phyloP scores from a whole-genome alignment of 2,329 filamentous ascomycete species.

The Podosphaera leucotricha region DNA sequence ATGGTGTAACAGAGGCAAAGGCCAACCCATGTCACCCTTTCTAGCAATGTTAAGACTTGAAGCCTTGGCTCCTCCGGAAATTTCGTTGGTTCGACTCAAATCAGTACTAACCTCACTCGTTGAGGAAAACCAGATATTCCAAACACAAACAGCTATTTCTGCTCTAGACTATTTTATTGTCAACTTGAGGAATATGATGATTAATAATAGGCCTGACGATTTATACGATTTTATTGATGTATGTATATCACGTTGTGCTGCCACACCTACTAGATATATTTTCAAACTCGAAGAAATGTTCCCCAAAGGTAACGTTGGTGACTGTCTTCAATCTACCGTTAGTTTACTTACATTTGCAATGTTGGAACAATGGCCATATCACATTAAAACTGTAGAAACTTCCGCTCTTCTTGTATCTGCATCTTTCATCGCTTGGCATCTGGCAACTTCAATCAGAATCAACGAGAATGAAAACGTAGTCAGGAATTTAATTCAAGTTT shows the following conservation, averaged over 20 bases:
- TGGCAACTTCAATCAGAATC: conserved; percentile 28
- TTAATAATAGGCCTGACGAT: conserved; percentile 17
- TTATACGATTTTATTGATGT: conserved; percentile 62
- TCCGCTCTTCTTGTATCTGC: conserved; percentile 24
- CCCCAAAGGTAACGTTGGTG: conserved; percentile 16
- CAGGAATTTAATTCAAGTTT: conserved; percentile 20
- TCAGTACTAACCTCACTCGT: conserved; percentile 35
- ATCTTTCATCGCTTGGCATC: conserved; percentile 31
- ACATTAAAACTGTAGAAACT: conserved; percentile 26
- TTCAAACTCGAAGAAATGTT: conserved; percentile 36
- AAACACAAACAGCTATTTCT: conserved; percentile 19
- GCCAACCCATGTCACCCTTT: conserved; percentile 42
- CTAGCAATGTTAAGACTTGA: conserved; percentile 42
- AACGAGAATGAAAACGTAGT: conserved; percentile 26
- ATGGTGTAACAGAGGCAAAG: conserved; percentile 62
- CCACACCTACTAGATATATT: conserved; percentile 62
- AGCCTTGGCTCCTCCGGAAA: conserved; percentile 22
- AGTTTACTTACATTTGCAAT: conserved; percentile 48
- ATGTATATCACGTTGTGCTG: conserved; percentile 51
- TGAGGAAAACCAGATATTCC: conserved; percentile 42
- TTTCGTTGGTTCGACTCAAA: conserved; percentile 27
- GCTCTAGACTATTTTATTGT: conserved; percentile 25
- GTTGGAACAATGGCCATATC: conserved; percentile 56
- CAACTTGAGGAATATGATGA: conserved; percentile 9
- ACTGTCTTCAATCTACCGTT: conserved; percentile 18